Base-by-base conservation (phyloP, 2,329 filamentous ascomycete genomes). In the Neonectria ditissima region DNA sequence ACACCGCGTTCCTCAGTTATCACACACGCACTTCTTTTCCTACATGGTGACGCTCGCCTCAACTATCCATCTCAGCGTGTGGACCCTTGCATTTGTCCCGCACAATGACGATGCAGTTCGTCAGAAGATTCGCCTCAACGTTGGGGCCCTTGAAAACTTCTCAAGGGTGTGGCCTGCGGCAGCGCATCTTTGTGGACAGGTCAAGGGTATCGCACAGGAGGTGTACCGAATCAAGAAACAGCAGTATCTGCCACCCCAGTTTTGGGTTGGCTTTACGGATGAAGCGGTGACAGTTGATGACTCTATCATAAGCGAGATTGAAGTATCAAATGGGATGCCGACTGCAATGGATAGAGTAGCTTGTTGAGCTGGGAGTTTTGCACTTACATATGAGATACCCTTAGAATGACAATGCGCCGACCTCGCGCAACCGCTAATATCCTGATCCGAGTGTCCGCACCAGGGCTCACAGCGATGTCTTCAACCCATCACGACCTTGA, bases 21-120 rank as follows among this genome's bases (percentile, higher is more conserved):
- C 87, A 37, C 92, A 97, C 79, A 94, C 89, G 0, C 92, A 93
- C 60, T 94, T 94, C 78, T 94, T 96, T 80, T 92, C 91, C 43
- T 96, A 92, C 76, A 89, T 92, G 44, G 82, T 95, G 55, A 92
- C 92, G 1, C 82, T 94, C 47, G 91, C 90, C 11, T 92, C 92
- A 7, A 91, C 94, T 67, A 91, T 95, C 9, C 92, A 96, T 73
- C 84, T 96, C 20, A 92, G 91, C 56, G 91, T 92, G 65, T 97
- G 93, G 87, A 89, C 82, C 53, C 82, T 89, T 18, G 87, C 87
- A 71, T 87, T 87, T 54, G 83, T 90, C 53, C 80, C 82, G 2
- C 84, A 84, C 67, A 85, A 89, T 70, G 89, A 90, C 74, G 89
- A 89, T 64, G 87, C 87, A 72, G 83, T 91, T 67, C 90, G 90